Evolutionary conservation across 768 basidiomycete genomes (phyloP), one percentile per base, ranked within the genome.

Genomic region (Bullera alba): DNA sequence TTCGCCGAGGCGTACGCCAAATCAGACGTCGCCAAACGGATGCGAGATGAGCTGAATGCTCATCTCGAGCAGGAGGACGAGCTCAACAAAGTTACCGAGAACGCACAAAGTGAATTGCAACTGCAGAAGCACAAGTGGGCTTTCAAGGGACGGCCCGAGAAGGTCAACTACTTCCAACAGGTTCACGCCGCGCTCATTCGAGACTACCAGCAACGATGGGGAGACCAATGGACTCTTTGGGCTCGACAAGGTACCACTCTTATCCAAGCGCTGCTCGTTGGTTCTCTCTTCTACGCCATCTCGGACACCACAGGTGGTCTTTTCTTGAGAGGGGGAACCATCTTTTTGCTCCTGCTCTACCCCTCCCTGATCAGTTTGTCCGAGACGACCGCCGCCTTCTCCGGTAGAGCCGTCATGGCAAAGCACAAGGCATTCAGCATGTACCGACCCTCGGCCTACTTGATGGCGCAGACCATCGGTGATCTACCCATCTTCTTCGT

Each of bases 311-410:
- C 85, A 0, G 69, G 75, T 14, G 80, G 79, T 10, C 83, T 79
- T 64, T 87, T 85, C 76, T 81, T 83, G n/a, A 79, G 86, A 17
- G 85, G 85, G 34, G 82, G 86, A 72, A 76, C 84, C 21, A 74
- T 89, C 17, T 87, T 85, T 78, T 86, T 87, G 79, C 83, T 65
- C 28, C 79, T 72, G 23, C 63, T 76, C 15, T 68, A 41, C 48
- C 65, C 62, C 2, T 56, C 56, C 10, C 42, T 61, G n/a, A 57
- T 59, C 48, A 50, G 50, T 28, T 46, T 66, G 8, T 54, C 51
- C 29, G 70, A 72, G 46, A 67, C 69, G 19, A 65, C 68, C 19
- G 58, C 62, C 15, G 61, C 62, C 2, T 72, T 72, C 53, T 57
- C 58, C 6, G 70, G 67, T 22, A 54, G 70, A 52, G 60, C 65